Base-by-base conservation (phyloP, 176 grass and related monocot species). In the Carex kokanica region DNA sequence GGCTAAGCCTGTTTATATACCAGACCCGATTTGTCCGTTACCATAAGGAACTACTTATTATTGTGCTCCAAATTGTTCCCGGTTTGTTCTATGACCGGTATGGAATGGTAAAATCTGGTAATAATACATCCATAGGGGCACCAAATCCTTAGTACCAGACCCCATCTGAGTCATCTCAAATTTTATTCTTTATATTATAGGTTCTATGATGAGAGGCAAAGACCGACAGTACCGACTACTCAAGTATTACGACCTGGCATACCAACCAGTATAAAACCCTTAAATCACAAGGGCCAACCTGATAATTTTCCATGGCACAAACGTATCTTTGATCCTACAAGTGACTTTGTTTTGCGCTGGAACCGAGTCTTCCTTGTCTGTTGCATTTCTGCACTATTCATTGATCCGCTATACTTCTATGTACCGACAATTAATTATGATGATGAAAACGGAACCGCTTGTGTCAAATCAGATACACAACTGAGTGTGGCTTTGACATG, bases 391-490 rank as follows among this genome's bases (percentile, higher is more conserved):
- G 91, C 93, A 45, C 86, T 99, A 79, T 99, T 99, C 62, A 91
- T 93, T 80, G 96, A 99, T 78, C 96, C 96, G 13, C 69, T 99
- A 34, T 99, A 95, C 81, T 99, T 93, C 83, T 99, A 99, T 75
- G 87, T 99, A 72, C 96, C 96, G 31, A 83, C 80, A 71, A 82
- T 93, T 64, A 36, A 71, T 79, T 86, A 88, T 1, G 15, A 6
- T 25, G 27, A 8, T 32, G n/a, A 3, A 6, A 2, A 62, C 56
- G n/a, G 14, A 17, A 82, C 53, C 11, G 88, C 87, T 0, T 95
- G 93, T 81, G 53, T 99, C 10, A 86, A 79, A 67, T 90, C 86
- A 8, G 96, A 99, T 32, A 78, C 4, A 16, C 82, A 54, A 45
- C 77, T 99, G 18, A 86, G 89, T 21, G 79, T 95, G 27, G 83